Base-by-base conservation (phyloP, 164 flowering plant species). In the Tetrastigma voinierianum region DNA sequence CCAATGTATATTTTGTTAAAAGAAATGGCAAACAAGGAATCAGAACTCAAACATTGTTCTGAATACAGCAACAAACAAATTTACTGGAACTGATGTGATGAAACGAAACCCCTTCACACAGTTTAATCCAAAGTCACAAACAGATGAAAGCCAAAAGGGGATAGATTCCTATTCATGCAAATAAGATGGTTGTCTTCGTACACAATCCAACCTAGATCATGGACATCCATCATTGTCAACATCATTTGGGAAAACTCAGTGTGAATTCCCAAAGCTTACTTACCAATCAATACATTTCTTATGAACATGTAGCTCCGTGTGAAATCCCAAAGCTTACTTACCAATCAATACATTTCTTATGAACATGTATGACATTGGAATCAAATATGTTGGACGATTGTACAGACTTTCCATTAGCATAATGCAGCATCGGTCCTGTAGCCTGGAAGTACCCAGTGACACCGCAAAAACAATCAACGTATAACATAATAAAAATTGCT, bases 281-380 rank as follows among this genome's bases (percentile, higher is more conserved):
- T 80, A 90, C 96, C 96, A 90, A 1, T 86, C 85, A 69, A 85
- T 64, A 70, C 96, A 90, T 65, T 70, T 74, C 43, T 23, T 69
- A 64, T 90, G 97, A 55, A 86, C 90, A 72, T 86, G 87, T 51
- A 81, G n/a, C n/a, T 14, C 51, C 12, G 54, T 3, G 46, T 17
- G 8, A 17, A 65, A 49, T 4, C 10, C 5, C 18, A 66, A 64
- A 57, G n/a, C 47, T 12, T 1, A 48, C 82, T 46, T 80, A 90
- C 96, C 96, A 90, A 1, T 86, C 85, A 69, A 85, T 64, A 70
- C 96, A 90, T 65, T 70, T 74, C 43, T 23, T 69, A 64, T 90
- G 97, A 55, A 86, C 90, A 72, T 86, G 87, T 51, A 81, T 69
- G 48, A 81, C 80, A 65, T 80, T 66, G 40, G 40, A 32, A 32